Evolutionary conservation across 2,329 filamentous ascomycete species (phyloP).

Genomic region (Lachnellula arida): DNA sequence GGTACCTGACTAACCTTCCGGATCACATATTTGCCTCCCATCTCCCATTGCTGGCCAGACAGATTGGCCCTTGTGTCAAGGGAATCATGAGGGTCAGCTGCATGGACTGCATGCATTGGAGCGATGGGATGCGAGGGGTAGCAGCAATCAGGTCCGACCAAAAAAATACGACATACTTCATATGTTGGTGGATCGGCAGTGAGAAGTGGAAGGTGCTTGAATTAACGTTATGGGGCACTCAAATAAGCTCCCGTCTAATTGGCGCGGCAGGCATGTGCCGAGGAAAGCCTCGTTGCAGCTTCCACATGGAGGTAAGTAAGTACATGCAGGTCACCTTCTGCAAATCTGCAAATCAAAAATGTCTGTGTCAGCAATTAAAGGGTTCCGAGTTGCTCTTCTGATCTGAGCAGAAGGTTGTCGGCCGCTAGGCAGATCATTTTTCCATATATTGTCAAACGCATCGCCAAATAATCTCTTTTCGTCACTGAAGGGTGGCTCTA

Average conservation of each 20-base stretch:
- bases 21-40: neutral
- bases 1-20: slow-evolving; percentile 1
- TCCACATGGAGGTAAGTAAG: neutral
- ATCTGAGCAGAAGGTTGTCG: neutral
- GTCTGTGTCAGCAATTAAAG: neutral
- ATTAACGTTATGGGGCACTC: neutral
- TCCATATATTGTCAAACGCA: slow-evolving; percentile 2
- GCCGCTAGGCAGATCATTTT: slow-evolving; percentile 2
- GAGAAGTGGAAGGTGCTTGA: neutral
- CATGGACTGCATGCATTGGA: too few species aligned
- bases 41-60: neutral
- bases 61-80: neutral
- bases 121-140: too few species aligned
- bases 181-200: neutral
- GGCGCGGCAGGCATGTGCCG: neutral
- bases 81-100: neutral
- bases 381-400: neutral
- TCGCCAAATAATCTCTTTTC: neutral
- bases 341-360: neutral
- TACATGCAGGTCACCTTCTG: neutral
- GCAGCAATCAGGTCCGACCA: neutral
- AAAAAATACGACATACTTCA: neutral
- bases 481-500: too few species aligned
- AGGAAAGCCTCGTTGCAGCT: slow-evolving; percentile 2
- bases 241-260: neutral